Evolutionary conservation across 306 rosid species (phyloP).

Genomic region (Cucurbita ficifolia): DNA sequence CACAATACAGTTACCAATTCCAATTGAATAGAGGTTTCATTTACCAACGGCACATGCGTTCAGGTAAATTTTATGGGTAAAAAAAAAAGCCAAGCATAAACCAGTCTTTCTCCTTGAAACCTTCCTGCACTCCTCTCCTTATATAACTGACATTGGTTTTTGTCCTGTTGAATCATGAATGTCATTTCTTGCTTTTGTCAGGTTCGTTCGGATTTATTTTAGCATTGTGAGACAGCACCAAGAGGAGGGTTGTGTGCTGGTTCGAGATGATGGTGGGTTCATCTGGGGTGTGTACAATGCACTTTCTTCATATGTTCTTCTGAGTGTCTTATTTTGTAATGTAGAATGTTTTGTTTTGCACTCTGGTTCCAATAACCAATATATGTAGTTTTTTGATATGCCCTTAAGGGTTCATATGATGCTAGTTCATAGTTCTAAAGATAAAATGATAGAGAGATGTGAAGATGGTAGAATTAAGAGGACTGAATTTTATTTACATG

Average conservation of each 20-base stretch:
- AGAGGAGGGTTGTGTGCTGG: background rate
- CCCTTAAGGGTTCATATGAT: background rate
- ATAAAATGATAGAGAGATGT: background rate
- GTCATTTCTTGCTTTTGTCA: background rate
- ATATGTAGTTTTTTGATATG: background rate
- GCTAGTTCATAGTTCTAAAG: background rate
- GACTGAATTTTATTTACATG: background rate
- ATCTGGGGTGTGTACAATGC: background rate
- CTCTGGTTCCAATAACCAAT: background rate
- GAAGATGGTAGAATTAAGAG: background rate
- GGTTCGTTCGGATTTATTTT: background rate
- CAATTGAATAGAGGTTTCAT: conserved; percentile 14
- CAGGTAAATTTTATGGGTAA: conserved; percentile 2
- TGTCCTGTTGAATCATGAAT: background rate
- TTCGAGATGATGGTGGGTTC: background rate
- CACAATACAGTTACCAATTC: conserved; percentile 11
- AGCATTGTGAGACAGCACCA: background rate
- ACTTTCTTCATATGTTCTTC: background rate
- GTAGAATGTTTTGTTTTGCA: background rate
- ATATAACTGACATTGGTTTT: background rate
- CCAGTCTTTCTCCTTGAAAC: background rate
- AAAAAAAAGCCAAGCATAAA: background rate
- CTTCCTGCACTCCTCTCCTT: background rate
- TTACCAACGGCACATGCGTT: background rate
- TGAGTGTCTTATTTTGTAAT: background rate